Conservation (phyloP, 2,329 filamentous ascomycete species). For the Metarhizium anisopliae region DNA sequence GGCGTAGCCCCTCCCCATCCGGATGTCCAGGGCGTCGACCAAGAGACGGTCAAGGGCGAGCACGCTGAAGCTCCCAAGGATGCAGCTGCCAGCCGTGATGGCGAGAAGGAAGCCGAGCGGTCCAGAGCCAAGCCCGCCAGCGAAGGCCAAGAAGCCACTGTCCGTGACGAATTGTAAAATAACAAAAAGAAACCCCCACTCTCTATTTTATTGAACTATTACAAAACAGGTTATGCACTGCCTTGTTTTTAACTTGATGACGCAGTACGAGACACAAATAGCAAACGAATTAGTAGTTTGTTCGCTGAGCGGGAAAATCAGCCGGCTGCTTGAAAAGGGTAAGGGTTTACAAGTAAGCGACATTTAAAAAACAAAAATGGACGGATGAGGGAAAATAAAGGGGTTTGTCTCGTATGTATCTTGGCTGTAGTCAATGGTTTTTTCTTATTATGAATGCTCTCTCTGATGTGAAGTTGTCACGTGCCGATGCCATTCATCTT, state of each 20-base stretch:
- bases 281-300: not conserved
- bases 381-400: not conserved
- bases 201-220: not conserved
- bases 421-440: not conserved
- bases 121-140: slow-evolving; percentile 53
- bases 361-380: not conserved
- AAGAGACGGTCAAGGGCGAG: slow-evolving; percentile 42
- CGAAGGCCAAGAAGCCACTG: slow-evolving; percentile 50
- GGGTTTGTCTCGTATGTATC: not conserved
- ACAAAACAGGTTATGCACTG: not conserved
- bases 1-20: slow-evolving; percentile 50
- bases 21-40: slow-evolving; percentile 51
- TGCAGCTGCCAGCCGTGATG: slow-evolving; percentile 42
- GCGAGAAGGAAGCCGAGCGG: slow-evolving; percentile 48
- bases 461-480: not conserved
- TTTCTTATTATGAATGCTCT: not conserved
- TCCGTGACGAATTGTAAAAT: slow-evolving; percentile 27
- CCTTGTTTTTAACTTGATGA: not conserved
- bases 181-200: not conserved
- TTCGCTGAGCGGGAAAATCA: not conserved
- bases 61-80: slow-evolving; percentile 31
- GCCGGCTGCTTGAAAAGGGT: not conserved
- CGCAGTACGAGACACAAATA: not conserved
- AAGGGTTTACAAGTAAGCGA: not conserved
- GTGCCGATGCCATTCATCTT: not conserved